Evolutionary conservation across 352 stramenopile species (phyloP).

Genomic region (Pythium apleroticum): DNA sequence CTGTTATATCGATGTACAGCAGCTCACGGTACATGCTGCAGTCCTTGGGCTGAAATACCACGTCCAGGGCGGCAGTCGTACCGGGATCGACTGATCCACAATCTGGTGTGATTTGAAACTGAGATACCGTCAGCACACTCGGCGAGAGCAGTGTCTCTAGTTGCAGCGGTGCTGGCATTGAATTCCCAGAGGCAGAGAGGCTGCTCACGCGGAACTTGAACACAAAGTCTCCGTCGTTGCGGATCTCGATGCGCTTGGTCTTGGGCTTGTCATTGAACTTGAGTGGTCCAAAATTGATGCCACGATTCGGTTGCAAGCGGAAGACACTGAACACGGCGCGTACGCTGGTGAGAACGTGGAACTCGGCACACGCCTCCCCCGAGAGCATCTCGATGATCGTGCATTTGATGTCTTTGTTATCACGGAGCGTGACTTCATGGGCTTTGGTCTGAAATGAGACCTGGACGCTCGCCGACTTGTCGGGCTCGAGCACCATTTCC

Average conservation of each 20-base stretch:
- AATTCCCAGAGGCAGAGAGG: background rate
- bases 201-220: constrained; percentile 84
- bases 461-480: constrained; percentile 59
- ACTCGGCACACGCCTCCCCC: constrained; percentile 88
- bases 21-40: constrained; percentile 70
- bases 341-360: constrained; percentile 76
- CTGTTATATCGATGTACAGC: constrained; percentile 75
- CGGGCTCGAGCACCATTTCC: constrained; percentile 76
- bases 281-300: constrained; percentile 92
- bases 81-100: constrained; percentile 86
- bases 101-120: constrained; percentile 81
- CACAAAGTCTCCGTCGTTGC: constrained; percentile 92
- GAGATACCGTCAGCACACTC: constrained; percentile 51
- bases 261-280: constrained; percentile 86
- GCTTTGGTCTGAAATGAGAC: constrained; percentile 75
- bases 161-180: constrained; percentile 21
- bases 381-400: constrained; percentile 92
- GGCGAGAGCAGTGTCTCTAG: constrained; percentile 42
- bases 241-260: constrained; percentile 84
- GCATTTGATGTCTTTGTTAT: constrained; percentile 93
- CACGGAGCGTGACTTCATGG: constrained; percentile 80
- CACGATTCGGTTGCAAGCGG: constrained; percentile 84
- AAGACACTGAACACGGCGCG: constrained; percentile 86
- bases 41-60: constrained; percentile 83
- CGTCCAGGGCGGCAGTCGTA: constrained; percentile 59